Conservation (phyloP, 1,284 basidiomycete genomes). For the Ceratobasidium sp. region DNA sequence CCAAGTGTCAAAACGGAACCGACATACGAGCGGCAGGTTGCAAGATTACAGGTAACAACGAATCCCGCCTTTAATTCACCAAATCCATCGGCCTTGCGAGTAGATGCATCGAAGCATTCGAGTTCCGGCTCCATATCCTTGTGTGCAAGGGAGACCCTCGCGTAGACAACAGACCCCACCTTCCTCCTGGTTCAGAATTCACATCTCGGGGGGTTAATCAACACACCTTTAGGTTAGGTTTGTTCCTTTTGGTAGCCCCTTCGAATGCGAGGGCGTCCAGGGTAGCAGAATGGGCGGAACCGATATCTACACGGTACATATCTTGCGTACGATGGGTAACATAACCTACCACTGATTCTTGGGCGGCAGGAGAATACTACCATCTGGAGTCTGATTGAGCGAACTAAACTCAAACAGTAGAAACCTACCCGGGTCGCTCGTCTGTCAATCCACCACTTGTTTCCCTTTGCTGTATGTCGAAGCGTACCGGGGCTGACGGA, state of each 20-base stretch:
- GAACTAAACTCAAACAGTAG: slow-evolving; percentile 25
- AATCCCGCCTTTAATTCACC: slow-evolving; percentile 86
- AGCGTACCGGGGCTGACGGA: slow-evolving; percentile 75
- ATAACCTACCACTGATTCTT: slow-evolving; percentile 82
- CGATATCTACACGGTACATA: slow-evolving; percentile 85
- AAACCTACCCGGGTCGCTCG: slow-evolving; percentile 74
- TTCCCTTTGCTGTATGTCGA: slow-evolving; percentile 73
- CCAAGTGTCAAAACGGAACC: slow-evolving; percentile 31
- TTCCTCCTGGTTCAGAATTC: slow-evolving; percentile 52
- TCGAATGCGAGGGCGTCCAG: slow-evolving; percentile 87
- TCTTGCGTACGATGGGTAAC: slow-evolving; percentile 75
- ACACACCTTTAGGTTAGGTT: slow-evolving; percentile 81
- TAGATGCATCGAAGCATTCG: slow-evolving; percentile 88
- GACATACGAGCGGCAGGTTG: slow-evolving; percentile 81
- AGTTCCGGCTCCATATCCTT: slow-evolving; percentile 91
- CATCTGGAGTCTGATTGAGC: slow-evolving; percentile 6
- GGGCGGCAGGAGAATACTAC: slow-evolving; percentile 86
- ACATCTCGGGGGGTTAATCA: background rate
- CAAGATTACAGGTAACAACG: slow-evolving; percentile 75
- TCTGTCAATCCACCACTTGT: slow-evolving; percentile 83
- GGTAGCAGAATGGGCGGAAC: slow-evolving; percentile 76
- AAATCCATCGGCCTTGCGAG: slow-evolving; percentile 82
- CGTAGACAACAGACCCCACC: slow-evolving; percentile 85
- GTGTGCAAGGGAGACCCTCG: slow-evolving; percentile 83
- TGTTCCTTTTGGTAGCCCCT: slow-evolving; percentile 84